Conservation (phyloP, 148 eudicot genomes). For the Nepenthes gracilis region DNA sequence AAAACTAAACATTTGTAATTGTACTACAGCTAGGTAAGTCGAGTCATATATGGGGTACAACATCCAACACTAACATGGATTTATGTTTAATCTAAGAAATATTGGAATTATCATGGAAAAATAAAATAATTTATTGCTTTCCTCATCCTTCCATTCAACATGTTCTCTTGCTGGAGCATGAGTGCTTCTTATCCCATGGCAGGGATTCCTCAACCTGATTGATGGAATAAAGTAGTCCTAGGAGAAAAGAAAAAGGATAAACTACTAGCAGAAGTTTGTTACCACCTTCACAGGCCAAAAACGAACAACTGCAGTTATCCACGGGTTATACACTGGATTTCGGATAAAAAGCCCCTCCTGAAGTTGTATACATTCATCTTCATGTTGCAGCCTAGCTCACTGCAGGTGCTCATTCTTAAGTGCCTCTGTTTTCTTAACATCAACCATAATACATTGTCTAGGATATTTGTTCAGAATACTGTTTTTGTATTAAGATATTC, state of each 20-base stretch:
- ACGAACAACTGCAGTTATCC: neutral
- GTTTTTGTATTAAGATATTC: too few relatives aligned
- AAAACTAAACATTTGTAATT: too few relatives aligned
- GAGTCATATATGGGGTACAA: too few relatives aligned
- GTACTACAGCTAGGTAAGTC: too few relatives aligned
- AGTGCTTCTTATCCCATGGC: slow-evolving; percentile 26
- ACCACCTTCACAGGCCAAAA: slow-evolving; percentile 3
- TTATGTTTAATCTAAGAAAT: too few relatives aligned
- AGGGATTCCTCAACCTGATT: slow-evolving; percentile 34
- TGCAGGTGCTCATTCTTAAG: too few relatives aligned
- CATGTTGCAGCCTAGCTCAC: slow-evolving; percentile 37
- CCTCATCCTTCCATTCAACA: slow-evolving; percentile 11
- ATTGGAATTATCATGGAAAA: too few relatives aligned
- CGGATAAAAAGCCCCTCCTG: slow-evolving; percentile 78
- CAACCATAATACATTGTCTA: too few relatives aligned
- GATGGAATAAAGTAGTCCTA: slow-evolving; percentile 51
- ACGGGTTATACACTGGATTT: slow-evolving; percentile 42
- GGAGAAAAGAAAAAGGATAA: slow-evolving; percentile 6
- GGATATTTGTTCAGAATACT: too few relatives aligned
- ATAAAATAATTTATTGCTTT: too few relatives aligned
- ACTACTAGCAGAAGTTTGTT: slow-evolving; percentile 4
- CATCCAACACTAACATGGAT: too few relatives aligned
- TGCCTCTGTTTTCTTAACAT: too few relatives aligned
- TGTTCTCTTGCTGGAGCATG: slow-evolving; percentile 26
- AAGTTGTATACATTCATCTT: slow-evolving; percentile 63